Evolutionary conservation across 2,329 filamentous ascomycete species (phyloP).

Genomic region (Zymoseptoria tritici): DNA sequence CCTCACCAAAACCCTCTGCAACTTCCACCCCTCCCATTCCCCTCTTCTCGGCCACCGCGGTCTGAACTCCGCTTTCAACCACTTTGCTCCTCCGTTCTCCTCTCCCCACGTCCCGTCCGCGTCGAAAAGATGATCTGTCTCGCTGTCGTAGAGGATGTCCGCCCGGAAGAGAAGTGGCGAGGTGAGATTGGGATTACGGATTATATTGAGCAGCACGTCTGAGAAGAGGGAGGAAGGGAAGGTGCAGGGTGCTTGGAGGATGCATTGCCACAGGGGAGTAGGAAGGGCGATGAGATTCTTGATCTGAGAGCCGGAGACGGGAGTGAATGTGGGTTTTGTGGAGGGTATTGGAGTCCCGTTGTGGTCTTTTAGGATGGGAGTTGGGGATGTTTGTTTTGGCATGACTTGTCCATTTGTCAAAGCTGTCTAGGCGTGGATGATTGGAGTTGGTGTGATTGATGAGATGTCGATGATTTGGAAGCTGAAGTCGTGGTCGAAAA

Average conservation of each 20-base stretch:
- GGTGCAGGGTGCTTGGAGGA: slow-evolving; percentile 40
- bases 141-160: slow-evolving; percentile 58
- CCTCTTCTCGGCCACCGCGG: slow-evolving; percentile 8
- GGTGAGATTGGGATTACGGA: slow-evolving; percentile 73
- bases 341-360: background rate
- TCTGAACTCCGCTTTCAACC: slow-evolving; percentile 39
- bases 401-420: background rate
- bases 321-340: slow-evolving; percentile 21
- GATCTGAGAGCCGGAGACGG: slow-evolving; percentile 26
- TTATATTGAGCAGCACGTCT: slow-evolving; percentile 63
- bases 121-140: slow-evolving; percentile 32
- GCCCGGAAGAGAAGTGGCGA: slow-evolving; percentile 71
- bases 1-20: slow-evolving; percentile 62
- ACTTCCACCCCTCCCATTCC: slow-evolving; percentile 28
- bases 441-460: no score
- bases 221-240: slow-evolving; percentile 59
- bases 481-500: background rate
- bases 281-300: slow-evolving; percentile 12
- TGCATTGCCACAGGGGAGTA: slow-evolving; percentile 23
- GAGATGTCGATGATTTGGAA: no score
- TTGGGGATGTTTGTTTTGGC: background rate
- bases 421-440: no score
- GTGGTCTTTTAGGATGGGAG: background rate
- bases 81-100: slow-evolving; percentile 26
- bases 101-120: background rate